Percentiles rank a stretch among this genome's conserved stretches.
These are phyloP conservation scores for Camelina laxa DNA, from an alignment of 345 rosid species.

Conservation along the genomic window DNA sequence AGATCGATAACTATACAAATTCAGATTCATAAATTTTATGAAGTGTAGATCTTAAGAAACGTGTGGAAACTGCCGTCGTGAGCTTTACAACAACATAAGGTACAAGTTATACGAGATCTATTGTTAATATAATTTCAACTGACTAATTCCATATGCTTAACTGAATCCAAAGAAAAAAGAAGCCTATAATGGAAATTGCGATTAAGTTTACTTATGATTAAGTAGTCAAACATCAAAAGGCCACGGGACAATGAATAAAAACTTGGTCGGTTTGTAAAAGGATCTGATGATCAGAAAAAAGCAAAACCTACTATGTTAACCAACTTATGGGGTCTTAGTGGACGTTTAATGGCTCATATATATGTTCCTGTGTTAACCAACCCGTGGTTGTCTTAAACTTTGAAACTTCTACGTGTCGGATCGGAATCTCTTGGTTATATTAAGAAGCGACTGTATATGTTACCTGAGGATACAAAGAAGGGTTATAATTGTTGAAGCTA, in stretches of 20 bases:
- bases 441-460: not conserved
- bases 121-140: not conserved
- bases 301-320: not conserved
- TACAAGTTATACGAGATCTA: not conserved
- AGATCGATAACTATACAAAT: slow-evolving; percentile 1
- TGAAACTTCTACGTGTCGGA: not conserved
- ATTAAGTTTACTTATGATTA: not conserved
- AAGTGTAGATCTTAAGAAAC: not conserved
- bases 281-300: slow-evolving; percentile 17
- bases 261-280: slow-evolving; percentile 1
- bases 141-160: not conserved
- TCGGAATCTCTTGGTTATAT: not conserved
- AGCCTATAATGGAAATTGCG: not conserved
- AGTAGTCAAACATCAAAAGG: not conserved
- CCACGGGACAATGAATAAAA: not conserved
- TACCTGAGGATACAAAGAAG: slow-evolving; percentile 68
- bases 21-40: not conserved
- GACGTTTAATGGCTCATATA: not conserved
- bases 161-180: not conserved
- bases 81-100: slow-evolving; percentile 1
- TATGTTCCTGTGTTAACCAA: not conserved
- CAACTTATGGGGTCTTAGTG: not conserved
- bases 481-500: slow-evolving; percentile 42
- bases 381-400: not conserved
- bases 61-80: not conserved